Evolutionary conservation across 768 basidiomycete genomes (phyloP), one percentile per base, ranked within the genome.

Genomic region (Hericium coralloides): DNA sequence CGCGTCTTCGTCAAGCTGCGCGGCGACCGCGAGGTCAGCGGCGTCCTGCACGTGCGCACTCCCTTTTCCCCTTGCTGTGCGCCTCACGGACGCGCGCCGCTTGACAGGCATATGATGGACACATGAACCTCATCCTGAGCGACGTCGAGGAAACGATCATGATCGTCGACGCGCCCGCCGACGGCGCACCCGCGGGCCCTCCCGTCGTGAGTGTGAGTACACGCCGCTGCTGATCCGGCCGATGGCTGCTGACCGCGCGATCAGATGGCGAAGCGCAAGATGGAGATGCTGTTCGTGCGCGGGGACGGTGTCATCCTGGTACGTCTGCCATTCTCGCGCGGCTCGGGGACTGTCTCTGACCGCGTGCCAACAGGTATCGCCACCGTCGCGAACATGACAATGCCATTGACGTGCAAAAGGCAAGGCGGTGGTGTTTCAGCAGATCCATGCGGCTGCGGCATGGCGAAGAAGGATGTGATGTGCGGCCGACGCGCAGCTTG

Each of bases 61-160:
- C n/a, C n/a, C 49, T 58, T 6, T 31, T 49, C 43, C 38, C 56
- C 59, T 57, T 38, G 48, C 55, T 58, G 52, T 55, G 38, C 43
- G 48, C 47, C 57, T 39, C 55, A 12, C 20, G 12, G 3, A 4
- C 18, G 18, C 15, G 38, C 23, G 17, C n/a, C 22, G 53, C 38
- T 26, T 25, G 23, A 26, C 66, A 99, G 97, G 97, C 97, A 20
- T 98, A 98, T 67, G 97, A 99, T 74, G 97, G 95, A n/a, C 97
- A 98, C 72, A 98, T 98, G 97, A 98, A 99, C 71, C 79, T 99
- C 65, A 97, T 99, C 60, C 78, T 99, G 64, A 94, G 92, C 65
- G 92, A 98, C 67, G 97, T 98, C 15, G 95, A 98, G 68, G 97
- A 99, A 74, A 94, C 89, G 2, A 92, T 98, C 60, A 89, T 95